Percentiles rank a stretch among this genome's conserved stretches.
Evolutionary conservation across 352 stramenopile species (phyloP).

Genomic region (Phytophthora chlamydospora): DNA sequence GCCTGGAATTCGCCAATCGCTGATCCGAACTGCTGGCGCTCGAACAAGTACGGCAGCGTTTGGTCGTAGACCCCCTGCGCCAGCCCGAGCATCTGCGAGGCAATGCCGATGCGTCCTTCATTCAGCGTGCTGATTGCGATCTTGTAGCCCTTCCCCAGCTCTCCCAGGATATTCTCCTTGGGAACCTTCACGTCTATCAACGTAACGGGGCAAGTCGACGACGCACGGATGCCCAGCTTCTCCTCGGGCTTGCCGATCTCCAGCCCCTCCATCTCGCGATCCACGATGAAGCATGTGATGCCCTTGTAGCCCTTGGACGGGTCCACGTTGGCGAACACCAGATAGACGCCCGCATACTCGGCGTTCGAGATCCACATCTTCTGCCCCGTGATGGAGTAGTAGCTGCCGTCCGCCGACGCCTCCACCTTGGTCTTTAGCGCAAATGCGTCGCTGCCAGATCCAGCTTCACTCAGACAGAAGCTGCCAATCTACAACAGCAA

Average conservation of each 20-base stretch:
- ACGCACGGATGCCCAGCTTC: constrained; percentile 97
- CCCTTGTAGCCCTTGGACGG: constrained; percentile 95
- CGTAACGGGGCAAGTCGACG: constrained; percentile 95
- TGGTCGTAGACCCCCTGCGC: constrained; percentile 96
- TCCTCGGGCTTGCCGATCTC: constrained; percentile 95
- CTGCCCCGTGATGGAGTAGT: constrained; percentile 95
- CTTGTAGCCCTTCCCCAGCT: constrained; percentile 95
- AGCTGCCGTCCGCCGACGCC: constrained; percentile 87
- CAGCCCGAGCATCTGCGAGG: constrained; percentile 96
- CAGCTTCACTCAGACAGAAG: constrained; percentile 96
- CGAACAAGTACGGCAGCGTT: constrained; percentile 96
- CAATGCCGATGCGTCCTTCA: constrained; percentile 96
- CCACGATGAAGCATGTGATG: constrained; percentile 98
- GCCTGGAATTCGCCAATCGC: constrained; percentile 95
- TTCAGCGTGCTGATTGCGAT: constrained; percentile 99
- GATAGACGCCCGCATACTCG: constrained; percentile 94
- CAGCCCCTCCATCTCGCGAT: constrained; percentile 92
- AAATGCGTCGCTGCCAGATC: constrained; percentile 96
- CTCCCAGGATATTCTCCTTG: constrained; percentile 92
- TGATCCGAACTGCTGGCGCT: constrained; percentile 96
- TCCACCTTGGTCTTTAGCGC: constrained; percentile 93
- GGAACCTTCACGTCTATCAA: constrained; percentile 96
- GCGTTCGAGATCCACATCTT: constrained; percentile 99
- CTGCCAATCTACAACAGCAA: constrained; percentile 83
- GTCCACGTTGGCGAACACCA: constrained; percentile 97